Base-by-base conservation (phyloP, 495 filamentous ascomycete species). In the Platismatia glauca region DNA sequence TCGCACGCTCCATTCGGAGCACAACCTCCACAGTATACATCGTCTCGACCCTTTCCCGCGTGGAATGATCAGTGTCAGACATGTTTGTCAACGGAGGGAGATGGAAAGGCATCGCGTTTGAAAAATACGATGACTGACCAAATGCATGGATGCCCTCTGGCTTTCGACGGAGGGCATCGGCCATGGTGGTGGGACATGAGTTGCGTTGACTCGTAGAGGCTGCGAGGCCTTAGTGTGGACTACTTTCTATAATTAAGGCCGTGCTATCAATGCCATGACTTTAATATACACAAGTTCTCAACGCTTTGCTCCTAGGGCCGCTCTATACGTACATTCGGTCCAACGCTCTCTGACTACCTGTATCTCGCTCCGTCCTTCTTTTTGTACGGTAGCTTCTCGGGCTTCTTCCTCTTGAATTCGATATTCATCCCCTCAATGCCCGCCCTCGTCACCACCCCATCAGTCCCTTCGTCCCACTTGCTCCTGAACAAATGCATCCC, bases 401-500 rank as follows among this genome's bases (percentile, higher is more conserved):
- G 72, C 70, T 78, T 88, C 78, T 87, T 86, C 71, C 84, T 81
- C 76, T 84, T 88, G 72, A 94, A 91, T 77, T 96, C 89, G 60
- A 96, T 71, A 69, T 96, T 87, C 61, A 86, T 85, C 24, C 89
- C 88, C 43, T 82, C 79, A 59, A 92, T 78, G 58, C 84, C 85
- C 63, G 89, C 84, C 71, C 86, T 76, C 72, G 83, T 76, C 93
- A 99, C 97, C 61, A 99, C 89, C 43, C 79, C 85, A 63, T 81
- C 84, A 41, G 88, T 99, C 59, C 82, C 81, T 46, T 90, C 88
- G 72, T 99, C 94, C 90, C 91, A 99, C 64, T 86, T 73, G 66
- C 82, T 86, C 64, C 94, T 85, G 84, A 96, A 99, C 68, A 99
- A 75, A 71, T 82, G 85, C 39, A 89, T 86, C 58, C 94, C 94